A percentile compares a stretch with the other conserved stretches of the same genome.
These are phyloP conservation scores for Leishmania arabica DNA, from an alignment of 208 protist species.

Conservation along the genomic window DNA sequence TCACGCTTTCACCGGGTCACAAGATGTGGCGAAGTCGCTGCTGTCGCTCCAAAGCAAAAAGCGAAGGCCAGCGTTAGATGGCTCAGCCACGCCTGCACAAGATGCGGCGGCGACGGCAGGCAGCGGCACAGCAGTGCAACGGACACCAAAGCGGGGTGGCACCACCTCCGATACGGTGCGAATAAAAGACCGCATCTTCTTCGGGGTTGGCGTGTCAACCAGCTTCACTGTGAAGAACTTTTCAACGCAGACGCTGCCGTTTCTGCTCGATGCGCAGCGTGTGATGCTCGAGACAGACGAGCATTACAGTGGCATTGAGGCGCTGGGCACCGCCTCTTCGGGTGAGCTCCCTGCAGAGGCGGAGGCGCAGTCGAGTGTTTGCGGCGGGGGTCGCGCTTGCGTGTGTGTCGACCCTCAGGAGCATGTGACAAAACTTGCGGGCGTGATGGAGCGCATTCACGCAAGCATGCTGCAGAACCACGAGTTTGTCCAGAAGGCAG, in stretches of 20 bases:
- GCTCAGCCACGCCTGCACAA: background rate
- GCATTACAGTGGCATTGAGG: slow-evolving; percentile 34
- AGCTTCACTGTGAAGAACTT: slow-evolving; percentile 68
- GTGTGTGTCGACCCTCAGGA: slow-evolving; percentile 13
- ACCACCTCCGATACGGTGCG: slow-evolving; percentile 15
- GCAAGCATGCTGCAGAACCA: slow-evolving; percentile 6
- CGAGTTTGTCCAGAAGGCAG: slow-evolving; percentile 9
- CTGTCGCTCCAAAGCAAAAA: slow-evolving; percentile 64
- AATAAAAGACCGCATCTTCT: slow-evolving; percentile 58
- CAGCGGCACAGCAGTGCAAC: background rate
- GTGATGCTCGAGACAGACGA: slow-evolving; percentile 71
- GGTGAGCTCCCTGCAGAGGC: background rate
- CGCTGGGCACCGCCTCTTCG: no score
- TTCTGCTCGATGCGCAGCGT: slow-evolving; percentile 43
- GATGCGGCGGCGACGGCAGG: background rate
- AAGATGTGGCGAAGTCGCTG: slow-evolving; percentile 63
- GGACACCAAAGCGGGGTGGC: slow-evolving; percentile 13
- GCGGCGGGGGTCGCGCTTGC: background rate
- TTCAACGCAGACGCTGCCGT: slow-evolving; percentile 40
- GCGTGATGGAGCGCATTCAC: slow-evolving; percentile 9
- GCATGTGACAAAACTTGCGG: slow-evolving; percentile 10
- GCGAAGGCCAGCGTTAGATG: background rate
- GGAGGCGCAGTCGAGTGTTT: no score
- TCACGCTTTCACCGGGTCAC: slow-evolving; percentile 85
- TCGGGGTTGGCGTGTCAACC: slow-evolving; percentile 62